A percentile compares a stretch with the other conserved stretches of the same genome.
phyloP scores from a whole-genome alignment of 2,329 filamentous ascomycete species.

The Aspergillus ibericus region DNA sequence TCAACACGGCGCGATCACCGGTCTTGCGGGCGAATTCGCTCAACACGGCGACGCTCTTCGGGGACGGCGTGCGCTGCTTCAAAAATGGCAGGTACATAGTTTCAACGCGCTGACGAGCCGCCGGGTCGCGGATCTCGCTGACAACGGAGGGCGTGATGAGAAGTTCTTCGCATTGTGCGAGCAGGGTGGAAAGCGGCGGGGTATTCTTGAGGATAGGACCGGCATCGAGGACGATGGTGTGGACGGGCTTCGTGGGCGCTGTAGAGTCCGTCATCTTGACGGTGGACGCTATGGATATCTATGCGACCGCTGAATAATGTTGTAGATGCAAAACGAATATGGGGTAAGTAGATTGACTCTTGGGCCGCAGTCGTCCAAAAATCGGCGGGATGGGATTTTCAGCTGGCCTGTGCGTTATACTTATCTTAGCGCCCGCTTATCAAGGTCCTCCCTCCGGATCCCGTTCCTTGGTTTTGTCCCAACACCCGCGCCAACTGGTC shows the following conservation, averaged over 20 bases:
- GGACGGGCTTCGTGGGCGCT: conserved; percentile 62
- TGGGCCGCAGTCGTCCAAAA: conserved; percentile 2
- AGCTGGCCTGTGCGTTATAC: conserved; percentile 37
- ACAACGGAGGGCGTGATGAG: conserved; percentile 85
- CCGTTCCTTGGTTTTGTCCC: no score
- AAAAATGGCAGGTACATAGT: conserved; percentile 84
- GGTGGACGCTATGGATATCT: neutral
- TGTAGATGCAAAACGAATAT: neutral
- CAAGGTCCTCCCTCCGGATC: neutral
- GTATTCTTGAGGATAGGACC: conserved; percentile 94
- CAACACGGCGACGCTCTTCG: conserved; percentile 76
- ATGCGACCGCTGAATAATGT: neutral
- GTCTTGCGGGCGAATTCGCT: conserved; percentile 84
- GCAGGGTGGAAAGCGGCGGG: conserved; percentile 76
- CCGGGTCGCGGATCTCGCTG: conserved; percentile 80
- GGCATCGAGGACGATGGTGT: conserved; percentile 84
- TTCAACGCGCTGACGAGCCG: conserved; percentile 76
- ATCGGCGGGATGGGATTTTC: conserved; percentile 28
- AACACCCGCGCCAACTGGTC: neutral
- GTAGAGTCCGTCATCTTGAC: conserved; percentile 42
- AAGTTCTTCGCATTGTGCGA: conserved; percentile 72
- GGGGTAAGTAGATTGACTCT: neutral
- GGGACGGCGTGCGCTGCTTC: conserved; percentile 69
- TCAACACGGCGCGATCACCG: conserved; percentile 84
- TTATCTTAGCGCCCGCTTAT: conserved; percentile 38